These are phyloP conservation scores for Dendrobium catenatum DNA, from an alignment of 106 monocot species.

Conservation along the genomic window DNA sequence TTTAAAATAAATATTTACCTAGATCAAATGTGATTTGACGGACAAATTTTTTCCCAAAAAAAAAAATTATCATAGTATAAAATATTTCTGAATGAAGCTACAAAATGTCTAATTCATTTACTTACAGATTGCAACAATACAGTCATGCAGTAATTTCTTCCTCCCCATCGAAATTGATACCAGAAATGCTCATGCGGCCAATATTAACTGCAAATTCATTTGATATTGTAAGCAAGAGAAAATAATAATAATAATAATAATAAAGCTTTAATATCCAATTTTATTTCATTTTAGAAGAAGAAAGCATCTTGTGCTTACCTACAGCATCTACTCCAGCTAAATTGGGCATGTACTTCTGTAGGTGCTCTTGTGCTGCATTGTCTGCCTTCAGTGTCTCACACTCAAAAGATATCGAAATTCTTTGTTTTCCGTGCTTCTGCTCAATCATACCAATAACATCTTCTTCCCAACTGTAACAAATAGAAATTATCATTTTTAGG, in stretches of 20 bases:
- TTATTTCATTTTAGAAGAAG: background rate
- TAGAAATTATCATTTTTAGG: background rate
- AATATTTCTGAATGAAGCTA: too few relatives aligned
- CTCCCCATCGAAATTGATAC: slow-evolving; percentile 40
- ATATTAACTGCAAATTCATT: slow-evolving; percentile 64
- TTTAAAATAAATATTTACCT: too few relatives aligned
- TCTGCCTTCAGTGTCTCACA: slow-evolving; percentile 87
- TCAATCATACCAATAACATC: slow-evolving; percentile 71
- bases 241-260: background rate
- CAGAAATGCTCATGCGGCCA: slow-evolving; percentile 73
- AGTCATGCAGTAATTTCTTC: slow-evolving; percentile 10
- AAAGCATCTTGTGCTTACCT: slow-evolving; percentile 32
- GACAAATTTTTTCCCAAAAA: too few relatives aligned
- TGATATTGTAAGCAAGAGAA: background rate
- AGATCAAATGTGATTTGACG: too few relatives aligned
- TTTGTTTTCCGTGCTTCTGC: slow-evolving; percentile 50
- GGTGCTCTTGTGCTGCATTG: slow-evolving; percentile 74
- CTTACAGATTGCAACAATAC: too few relatives aligned
- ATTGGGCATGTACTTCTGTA: slow-evolving; percentile 87
- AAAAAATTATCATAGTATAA: too few relatives aligned
- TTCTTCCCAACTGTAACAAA: slow-evolving; percentile 69
- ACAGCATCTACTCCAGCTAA: slow-evolving; percentile 69
- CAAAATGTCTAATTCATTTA: too few relatives aligned
- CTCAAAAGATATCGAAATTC: slow-evolving; percentile 64
- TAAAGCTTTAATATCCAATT: background rate